Percentiles rank a stretch among this genome's conserved stretches.
Evolutionary conservation across 2,329 filamentous ascomycete genomes (phyloP).

Genomic region (Harringtonia lauricola): DNA sequence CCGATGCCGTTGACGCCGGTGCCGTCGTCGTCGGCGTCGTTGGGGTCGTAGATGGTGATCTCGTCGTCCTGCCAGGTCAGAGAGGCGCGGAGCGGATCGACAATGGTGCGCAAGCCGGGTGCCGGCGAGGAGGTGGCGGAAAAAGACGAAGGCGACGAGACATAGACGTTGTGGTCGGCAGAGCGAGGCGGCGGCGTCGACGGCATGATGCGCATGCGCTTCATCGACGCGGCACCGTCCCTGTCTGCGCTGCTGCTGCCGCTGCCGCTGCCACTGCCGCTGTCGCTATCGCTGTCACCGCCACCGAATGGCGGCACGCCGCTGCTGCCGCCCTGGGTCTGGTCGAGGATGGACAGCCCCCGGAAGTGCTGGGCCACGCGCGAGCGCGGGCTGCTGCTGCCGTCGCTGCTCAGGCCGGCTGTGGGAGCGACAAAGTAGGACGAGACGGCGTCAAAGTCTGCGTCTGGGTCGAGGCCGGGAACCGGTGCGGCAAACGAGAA

Average conservation of each 20-base stretch:
- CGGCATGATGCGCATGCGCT: slow-evolving; percentile 7
- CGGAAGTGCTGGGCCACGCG: slow-evolving; percentile 41
- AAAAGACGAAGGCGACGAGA: slow-evolving; percentile 1
- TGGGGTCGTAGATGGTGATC: slow-evolving; percentile 54
- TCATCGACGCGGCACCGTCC: background rate
- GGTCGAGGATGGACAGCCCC: slow-evolving; percentile 30
- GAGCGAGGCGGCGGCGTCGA: slow-evolving; percentile 15
- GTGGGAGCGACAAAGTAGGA: background rate
- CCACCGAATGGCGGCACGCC: too few species aligned
- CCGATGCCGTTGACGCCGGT: slow-evolving; percentile 58
- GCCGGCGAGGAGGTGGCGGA: background rate
- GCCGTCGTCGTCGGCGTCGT: slow-evolving; percentile 56
- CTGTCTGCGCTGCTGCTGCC: background rate
- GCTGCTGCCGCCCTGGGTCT: too few species aligned
- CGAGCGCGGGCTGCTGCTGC: slow-evolving; percentile 40
- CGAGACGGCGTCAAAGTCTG: background rate
- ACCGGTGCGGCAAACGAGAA: background rate
- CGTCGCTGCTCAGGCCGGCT: slow-evolving; percentile 19
- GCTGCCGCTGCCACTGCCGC: background rate
- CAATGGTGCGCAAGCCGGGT: slow-evolving; percentile 15
- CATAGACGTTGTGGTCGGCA: slow-evolving; percentile 14
- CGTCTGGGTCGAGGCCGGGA: background rate
- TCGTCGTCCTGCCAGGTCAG: slow-evolving; percentile 59
- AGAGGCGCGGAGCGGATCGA: slow-evolving; percentile 44
- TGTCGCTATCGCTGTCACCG: background rate